Evolutionary conservation across 257 asterid genomes (phyloP).

Genomic region (Coffea canephora): DNA sequence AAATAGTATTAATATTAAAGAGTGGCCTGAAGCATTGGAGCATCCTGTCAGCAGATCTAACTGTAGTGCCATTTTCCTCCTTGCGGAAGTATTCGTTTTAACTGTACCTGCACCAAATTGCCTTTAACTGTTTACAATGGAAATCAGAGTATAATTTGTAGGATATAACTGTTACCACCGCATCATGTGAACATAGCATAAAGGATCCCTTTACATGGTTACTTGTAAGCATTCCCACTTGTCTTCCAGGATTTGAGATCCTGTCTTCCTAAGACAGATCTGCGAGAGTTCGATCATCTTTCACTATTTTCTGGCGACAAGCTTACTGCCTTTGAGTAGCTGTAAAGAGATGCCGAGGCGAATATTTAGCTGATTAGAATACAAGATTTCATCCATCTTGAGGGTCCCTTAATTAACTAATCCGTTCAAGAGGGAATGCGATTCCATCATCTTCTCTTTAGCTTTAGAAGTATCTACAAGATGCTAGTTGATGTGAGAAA

Average conservation of each 20-base stretch:
- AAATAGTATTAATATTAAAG: neutral
- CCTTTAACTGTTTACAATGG: neutral
- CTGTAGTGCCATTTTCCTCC: neutral
- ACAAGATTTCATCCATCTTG: neutral
- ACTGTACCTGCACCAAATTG: neutral
- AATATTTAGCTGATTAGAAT: neutral
- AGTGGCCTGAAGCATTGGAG: neutral
- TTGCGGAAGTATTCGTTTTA: neutral
- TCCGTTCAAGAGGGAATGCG: conserved; percentile 8
- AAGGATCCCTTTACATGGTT: neutral
- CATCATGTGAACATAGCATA: neutral
- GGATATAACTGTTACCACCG: neutral
- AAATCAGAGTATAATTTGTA: neutral
- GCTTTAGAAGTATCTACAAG: conserved; percentile 2
- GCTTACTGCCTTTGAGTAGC: neutral
- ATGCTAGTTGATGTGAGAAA: conserved; percentile 8
- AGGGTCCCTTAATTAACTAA: neutral
- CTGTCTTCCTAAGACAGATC: neutral
- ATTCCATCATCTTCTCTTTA: conserved; percentile 4
- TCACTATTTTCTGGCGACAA: neutral
- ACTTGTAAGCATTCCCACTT: neutral
- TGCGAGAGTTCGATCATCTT: neutral
- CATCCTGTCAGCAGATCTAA: neutral
- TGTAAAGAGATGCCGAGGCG: neutral
- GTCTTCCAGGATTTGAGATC: neutral